Evolutionary conservation across 495 filamentous ascomycete genomes (phyloP).

Genomic region (Talaromyces borbonicus): DNA sequence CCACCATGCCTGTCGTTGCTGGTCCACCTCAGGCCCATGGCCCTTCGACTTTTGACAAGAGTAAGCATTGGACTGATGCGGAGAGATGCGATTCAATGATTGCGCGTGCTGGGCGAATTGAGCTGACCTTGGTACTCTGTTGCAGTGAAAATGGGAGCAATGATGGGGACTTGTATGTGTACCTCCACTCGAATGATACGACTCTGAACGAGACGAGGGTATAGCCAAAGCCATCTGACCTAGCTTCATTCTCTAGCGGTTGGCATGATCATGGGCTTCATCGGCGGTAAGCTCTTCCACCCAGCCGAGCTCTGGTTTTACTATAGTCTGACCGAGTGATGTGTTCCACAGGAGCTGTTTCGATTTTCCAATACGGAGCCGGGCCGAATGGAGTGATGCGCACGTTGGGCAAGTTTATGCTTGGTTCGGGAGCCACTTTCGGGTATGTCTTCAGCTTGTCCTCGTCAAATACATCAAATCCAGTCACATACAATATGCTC

Average conservation of each 20-base stretch:
- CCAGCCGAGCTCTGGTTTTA: too few relatives aligned
- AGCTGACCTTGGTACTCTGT: slow-evolving; percentile 16
- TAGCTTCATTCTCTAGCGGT: slow-evolving; percentile 55
- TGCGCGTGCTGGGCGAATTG: not conserved
- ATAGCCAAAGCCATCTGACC: too few relatives aligned
- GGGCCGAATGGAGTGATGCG: slow-evolving; percentile 89
- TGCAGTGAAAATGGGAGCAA: slow-evolving; percentile 90
- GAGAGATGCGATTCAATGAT: not conserved
- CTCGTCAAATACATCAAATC: not conserved
- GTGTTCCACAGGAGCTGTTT: slow-evolving; percentile 60
- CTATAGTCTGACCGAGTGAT: not conserved
- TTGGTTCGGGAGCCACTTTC: slow-evolving; percentile 92
- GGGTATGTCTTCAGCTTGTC: slow-evolving; percentile 49
- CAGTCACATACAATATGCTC: not conserved
- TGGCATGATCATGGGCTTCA: slow-evolving; percentile 92
- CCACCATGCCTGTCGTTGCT: slow-evolving; percentile 59
- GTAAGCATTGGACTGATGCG: slow-evolving; percentile 49
- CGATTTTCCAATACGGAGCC: slow-evolving; percentile 87
- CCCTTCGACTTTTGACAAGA: slow-evolving; percentile 84
- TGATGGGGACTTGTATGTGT: slow-evolving; percentile 92
- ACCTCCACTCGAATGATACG: not conserved
- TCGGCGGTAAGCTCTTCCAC: slow-evolving; percentile 88
- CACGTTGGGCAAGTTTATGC: slow-evolving; percentile 93
- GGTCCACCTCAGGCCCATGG: slow-evolving; percentile 47
- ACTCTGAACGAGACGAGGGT: too few relatives aligned